A percentile compares a stretch with the other conserved stretches of the same genome.
phyloP scores from a whole-genome alignment of 2,329 filamentous ascomycete genomes.

The Alternaria consortialis region DNA sequence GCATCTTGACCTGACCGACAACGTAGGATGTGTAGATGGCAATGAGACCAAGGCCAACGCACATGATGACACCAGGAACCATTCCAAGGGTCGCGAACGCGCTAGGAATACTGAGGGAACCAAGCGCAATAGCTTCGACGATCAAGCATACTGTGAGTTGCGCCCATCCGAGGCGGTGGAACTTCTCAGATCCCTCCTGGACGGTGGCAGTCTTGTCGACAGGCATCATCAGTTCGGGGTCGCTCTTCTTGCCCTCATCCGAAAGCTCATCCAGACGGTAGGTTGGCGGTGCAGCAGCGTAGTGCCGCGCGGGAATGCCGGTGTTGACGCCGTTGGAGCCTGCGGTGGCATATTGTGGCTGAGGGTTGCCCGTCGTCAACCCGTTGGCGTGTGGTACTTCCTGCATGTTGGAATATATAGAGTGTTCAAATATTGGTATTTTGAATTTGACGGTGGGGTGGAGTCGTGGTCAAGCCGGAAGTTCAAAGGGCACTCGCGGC shows the following conservation, averaged over 20 bases:
- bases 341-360: neutral
- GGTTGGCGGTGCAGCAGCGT: slow-evolving; percentile 26
- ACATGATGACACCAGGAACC: slow-evolving; percentile 57
- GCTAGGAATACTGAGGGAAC: slow-evolving; percentile 56
- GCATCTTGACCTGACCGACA: slow-evolving; percentile 67
- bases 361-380: slow-evolving; percentile 12
- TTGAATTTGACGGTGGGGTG: neutral
- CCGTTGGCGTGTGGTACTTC: slow-evolving; percentile 23
- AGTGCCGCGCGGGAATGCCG: slow-evolving; percentile 7
- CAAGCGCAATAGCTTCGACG: slow-evolving; percentile 61
- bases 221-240: slow-evolving; percentile 41
- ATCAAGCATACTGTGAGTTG: slow-evolving; percentile 60
- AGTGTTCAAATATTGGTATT: neutral
- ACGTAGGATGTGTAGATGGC: slow-evolving; percentile 70
- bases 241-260: slow-evolving; percentile 46
- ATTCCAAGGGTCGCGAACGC: slow-evolving; percentile 59
- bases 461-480: neutral
- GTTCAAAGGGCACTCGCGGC: slow-evolving; percentile 16
- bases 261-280: slow-evolving; percentile 36
- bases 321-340: slow-evolving; percentile 4
- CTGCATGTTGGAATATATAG: slow-evolving; percentile 27
- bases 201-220: slow-evolving; percentile 44
- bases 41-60: slow-evolving; percentile 62
- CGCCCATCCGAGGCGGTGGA: slow-evolving; percentile 60
- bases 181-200: slow-evolving; percentile 51